Evolutionary conservation across 2,329 filamentous ascomycete species (phyloP).

Genomic region (Diaporthe caulivora): DNA sequence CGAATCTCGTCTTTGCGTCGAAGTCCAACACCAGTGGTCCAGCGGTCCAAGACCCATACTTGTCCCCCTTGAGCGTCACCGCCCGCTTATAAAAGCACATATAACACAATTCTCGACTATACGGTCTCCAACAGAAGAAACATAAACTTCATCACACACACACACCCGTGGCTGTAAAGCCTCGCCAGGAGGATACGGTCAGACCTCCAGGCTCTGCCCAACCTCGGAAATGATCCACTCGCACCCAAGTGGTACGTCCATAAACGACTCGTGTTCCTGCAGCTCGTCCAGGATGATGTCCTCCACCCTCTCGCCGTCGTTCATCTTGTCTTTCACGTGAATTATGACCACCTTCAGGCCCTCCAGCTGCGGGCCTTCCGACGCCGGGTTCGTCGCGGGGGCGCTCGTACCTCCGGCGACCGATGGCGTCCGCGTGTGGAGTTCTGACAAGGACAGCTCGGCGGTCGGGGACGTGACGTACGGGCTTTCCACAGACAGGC

Average conservation of each 20-base stretch:
- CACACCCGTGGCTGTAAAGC: background rate
- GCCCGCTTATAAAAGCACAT: background rate
- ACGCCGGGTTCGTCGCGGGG: slow-evolving; percentile 37
- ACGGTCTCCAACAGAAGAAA: background rate
- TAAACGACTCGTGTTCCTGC: slow-evolving; percentile 68
- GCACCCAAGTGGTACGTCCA: slow-evolving; percentile 76
- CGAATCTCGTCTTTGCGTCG: background rate
- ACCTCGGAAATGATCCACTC: slow-evolving; percentile 79
- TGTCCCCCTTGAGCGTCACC: background rate
- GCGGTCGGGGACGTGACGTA: slow-evolving; percentile 62
- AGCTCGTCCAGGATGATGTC: slow-evolving; percentile 80
- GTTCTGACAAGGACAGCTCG: slow-evolving; percentile 52
- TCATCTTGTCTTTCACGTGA: slow-evolving; percentile 89
- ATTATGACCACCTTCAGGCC: slow-evolving; percentile 89
- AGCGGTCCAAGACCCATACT: background rate
- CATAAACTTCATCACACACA: background rate
- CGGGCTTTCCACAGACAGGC: slow-evolving; percentile 51
- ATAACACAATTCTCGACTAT: background rate
- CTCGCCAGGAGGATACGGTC: background rate
- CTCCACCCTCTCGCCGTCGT: slow-evolving; percentile 74
- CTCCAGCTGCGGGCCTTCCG: slow-evolving; percentile 65
- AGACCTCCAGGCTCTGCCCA: slow-evolving; percentile 71
- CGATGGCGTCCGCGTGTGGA: slow-evolving; percentile 33
- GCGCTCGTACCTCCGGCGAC: background rate
- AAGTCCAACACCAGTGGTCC: background rate